phyloP scores from a whole-genome alignment of 441 rosid species.

The Euphorbia corollata region DNA sequence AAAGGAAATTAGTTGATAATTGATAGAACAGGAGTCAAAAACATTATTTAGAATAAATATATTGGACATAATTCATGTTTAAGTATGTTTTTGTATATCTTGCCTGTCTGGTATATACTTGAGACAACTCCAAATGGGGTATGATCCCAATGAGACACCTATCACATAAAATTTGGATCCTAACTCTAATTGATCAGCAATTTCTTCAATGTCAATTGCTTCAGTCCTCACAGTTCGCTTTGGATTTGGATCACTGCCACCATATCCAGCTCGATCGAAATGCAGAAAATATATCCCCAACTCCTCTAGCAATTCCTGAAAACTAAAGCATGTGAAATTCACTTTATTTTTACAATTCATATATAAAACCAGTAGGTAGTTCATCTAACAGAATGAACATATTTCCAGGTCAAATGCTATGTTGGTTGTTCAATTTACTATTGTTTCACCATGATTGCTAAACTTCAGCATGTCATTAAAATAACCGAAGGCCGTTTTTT shows the following conservation, averaged over 20 bases:
- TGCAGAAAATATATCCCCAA: conserved; percentile 48
- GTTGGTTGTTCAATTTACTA: too few species aligned
- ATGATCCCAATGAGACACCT: conserved; percentile 71
- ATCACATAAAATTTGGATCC: conserved; percentile 56
- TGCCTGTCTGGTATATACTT: conserved; percentile 69
- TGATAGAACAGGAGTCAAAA: too few species aligned
- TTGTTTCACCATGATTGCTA: too few species aligned
- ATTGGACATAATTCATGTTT: neutral
- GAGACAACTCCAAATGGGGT: conserved; percentile 65
- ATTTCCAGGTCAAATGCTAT: neutral
- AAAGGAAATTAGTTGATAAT: too few species aligned
- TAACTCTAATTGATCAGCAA: conserved; percentile 52
- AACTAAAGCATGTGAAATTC: conserved; percentile 29
- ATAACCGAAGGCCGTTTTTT: too few species aligned
- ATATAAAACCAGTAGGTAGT: conserved; percentile 3
- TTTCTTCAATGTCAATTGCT: conserved; percentile 69
- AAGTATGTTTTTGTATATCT: neutral
- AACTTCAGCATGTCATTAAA: too few species aligned
- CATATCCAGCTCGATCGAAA: conserved; percentile 74
- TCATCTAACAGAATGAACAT: conserved; percentile 6
- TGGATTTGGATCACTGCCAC: conserved; percentile 72
- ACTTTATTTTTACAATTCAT: conserved; percentile 15
- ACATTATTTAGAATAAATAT: too few species aligned
- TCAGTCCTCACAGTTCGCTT: conserved; percentile 56
- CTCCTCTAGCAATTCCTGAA: conserved; percentile 62